Base-by-base conservation (phyloP, 306 rosid species). In the Trichosanthes cucumerina region DNA sequence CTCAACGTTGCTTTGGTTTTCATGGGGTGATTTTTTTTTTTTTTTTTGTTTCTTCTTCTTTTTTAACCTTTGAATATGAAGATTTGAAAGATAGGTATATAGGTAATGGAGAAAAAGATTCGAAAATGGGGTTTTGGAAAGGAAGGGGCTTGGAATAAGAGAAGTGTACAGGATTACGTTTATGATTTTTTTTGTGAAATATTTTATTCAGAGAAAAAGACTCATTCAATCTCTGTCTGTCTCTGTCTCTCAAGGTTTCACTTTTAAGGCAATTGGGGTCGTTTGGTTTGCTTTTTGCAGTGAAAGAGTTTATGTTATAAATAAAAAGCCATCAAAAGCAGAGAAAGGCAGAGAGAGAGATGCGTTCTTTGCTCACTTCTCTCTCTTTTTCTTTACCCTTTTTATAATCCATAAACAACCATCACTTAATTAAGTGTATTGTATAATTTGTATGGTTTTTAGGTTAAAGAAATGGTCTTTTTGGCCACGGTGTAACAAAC, bases 331-430 rank as follows among this genome's bases (percentile, higher is more conserved):
- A 36, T 36, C 24, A 34, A 65, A 65, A 38, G 73, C 47, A 65
- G 43, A 63, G 28, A 70, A 44, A 44, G 7, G 53, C 18, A 68
- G 75, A 69, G 76, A n/a, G n/a, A 70, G 23, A 70, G 56, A 46
- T 70, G 76, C 54, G 38, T 46, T 71, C 57, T 71, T 71, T 71
- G 76, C 56, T 73, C 21, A 73, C 59, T 73, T 26, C 26, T 16
- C 77, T 49, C 24, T 49, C 59, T 47, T 71, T 71, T 71, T 46
- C 39, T n/a, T 65, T 36, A 1, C 7, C 2, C 8, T 72, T 72
- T 24, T 46, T 28, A 44, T 70, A 9, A 68, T 0, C 75, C 75
- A 60, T 28, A 28, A 1, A 60, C 36, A n/a, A 7, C 16, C 16
- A 1, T 7, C 16, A 33, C 72, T 33, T 7, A 64, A 16, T 65